Conservation (phyloP, 2,329 filamentous ascomycete genomes). For the Ophiosphaerella herpotricha region DNA sequence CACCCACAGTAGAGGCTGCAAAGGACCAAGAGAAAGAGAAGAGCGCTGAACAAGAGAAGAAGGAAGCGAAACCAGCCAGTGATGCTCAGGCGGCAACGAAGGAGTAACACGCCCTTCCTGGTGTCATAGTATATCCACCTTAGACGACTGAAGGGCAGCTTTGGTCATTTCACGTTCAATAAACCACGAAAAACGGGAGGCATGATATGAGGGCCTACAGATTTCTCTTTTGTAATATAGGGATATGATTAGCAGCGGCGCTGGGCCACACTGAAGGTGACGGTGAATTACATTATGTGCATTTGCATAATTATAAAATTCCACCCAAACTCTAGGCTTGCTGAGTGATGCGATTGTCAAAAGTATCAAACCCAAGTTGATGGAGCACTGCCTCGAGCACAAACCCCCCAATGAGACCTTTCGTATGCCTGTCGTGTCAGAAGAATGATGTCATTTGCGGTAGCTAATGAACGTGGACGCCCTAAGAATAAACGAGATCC, state of each 20-base stretch:
- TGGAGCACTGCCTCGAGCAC: too few relatives aligned
- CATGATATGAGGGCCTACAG: constrained; percentile 3
- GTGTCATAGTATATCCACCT: neutral
- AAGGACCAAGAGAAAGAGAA: constrained; percentile 53
- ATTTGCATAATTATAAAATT: constrained; percentile 12
- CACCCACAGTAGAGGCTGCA: constrained; percentile 46
- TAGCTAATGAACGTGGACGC: neutral
- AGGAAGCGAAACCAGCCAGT: constrained; percentile 45
- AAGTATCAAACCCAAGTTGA: too few relatives aligned
- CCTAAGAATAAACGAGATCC: too few relatives aligned
- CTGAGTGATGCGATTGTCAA: too few relatives aligned
- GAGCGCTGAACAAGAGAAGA: constrained; percentile 44
- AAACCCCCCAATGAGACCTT: too few relatives aligned
- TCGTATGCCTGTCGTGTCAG: too few relatives aligned
- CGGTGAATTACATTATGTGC: constrained; percentile 3
- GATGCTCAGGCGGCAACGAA: constrained; percentile 45
- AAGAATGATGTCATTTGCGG: too few relatives aligned
- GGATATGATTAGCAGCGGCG: constrained; percentile 19
- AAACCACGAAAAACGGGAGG: constrained; percentile 1
- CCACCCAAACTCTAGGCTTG: too few relatives aligned
- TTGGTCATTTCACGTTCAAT: neutral
- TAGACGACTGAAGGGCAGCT: neutral
- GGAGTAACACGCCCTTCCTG: constrained; percentile 13
- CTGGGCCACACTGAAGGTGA: constrained; percentile 5
- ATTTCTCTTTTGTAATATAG: constrained; percentile 19